phyloP scores from a whole-genome alignment of 257 asterid species.

The Penstemon newberryi region DNA sequence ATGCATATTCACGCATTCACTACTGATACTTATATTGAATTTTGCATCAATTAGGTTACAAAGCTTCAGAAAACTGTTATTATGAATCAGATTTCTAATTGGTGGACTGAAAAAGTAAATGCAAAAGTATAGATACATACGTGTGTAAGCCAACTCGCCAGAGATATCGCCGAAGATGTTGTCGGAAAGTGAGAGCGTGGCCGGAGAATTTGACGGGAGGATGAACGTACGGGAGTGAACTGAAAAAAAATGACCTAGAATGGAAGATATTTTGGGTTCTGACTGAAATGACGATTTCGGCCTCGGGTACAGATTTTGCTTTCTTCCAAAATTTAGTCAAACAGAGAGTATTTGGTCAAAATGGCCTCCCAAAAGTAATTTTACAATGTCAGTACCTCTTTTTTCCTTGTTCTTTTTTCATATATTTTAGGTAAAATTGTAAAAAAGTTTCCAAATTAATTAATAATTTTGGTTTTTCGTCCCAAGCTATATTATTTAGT shows the following conservation, averaged over 20 bases:
- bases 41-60: not conserved
- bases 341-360: not conserved
- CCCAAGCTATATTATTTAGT: too few species aligned
- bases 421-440: too few species aligned
- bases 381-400: too few species aligned
- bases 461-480: too few species aligned
- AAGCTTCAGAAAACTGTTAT: not conserved
- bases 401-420: too few species aligned
- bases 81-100: not conserved
- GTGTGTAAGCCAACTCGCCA: not conserved
- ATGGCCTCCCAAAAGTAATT: not conserved
- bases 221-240: constrained; percentile 14
- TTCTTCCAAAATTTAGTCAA: not conserved
- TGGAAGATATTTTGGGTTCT: constrained; percentile 20
- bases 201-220: constrained; percentile 22
- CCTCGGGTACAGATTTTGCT: not conserved
- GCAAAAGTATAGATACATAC: constrained; percentile 16
- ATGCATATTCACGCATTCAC: not conserved
- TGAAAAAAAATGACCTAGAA: constrained; percentile 26
- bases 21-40: constrained; percentile 3
- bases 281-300: constrained; percentile 15
- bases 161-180: constrained; percentile 17
- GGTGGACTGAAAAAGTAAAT: constrained; percentile 6
- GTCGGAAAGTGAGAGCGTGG: constrained; percentile 22
- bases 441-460: too few species aligned